Evolutionary conservation across 2,329 filamentous ascomycete species (phyloP).

Genomic region (Macrophomina pseudophaseolina): DNA sequence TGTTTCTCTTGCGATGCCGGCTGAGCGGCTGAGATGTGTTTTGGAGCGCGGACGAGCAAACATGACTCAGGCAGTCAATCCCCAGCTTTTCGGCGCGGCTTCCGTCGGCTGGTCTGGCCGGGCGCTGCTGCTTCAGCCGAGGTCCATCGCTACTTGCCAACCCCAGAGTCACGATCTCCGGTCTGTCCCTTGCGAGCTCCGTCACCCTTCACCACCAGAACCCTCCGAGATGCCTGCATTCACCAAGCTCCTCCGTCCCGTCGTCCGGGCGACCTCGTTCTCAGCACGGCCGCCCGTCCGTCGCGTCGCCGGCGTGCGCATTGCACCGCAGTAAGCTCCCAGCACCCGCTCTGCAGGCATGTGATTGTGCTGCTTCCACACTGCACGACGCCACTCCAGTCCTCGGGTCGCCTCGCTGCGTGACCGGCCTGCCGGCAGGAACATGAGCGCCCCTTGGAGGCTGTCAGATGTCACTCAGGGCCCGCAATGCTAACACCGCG

Average conservation of each 20-base stretch:
- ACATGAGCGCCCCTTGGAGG: not conserved
- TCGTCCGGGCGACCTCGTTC: slow-evolving; percentile 36
- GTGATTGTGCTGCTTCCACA: slow-evolving; percentile 2
- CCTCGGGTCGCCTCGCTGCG: not conserved
- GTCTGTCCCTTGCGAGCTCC: not conserved
- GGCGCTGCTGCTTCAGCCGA: slow-evolving; percentile 10
- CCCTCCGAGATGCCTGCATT: slow-evolving; percentile 35
- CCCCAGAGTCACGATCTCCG: slow-evolving; percentile 5
- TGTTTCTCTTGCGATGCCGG: not conserved
- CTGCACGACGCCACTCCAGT: not conserved
- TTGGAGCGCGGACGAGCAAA: not conserved
- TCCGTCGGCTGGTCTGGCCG: not conserved
- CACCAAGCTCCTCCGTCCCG: slow-evolving; percentile 37
- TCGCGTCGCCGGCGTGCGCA: slow-evolving; percentile 22
- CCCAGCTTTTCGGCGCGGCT: slow-evolving; percentile 24
- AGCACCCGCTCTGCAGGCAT: slow-evolving; percentile 8
- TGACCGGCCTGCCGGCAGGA: not conserved
- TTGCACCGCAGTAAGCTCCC: slow-evolving; percentile 26
- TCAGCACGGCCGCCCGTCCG: slow-evolving; percentile 15
- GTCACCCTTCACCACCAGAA: not conserved
- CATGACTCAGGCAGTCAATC: not conserved
- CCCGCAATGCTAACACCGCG: slow-evolving; percentile 25
- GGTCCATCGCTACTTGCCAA: not conserved
- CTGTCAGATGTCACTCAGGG: not conserved
- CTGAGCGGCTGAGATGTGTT: not conserved